A percentile compares a stretch with the other conserved stretches of the same genome.
These are phyloP conservation scores for Nicotiana attenuata DNA, from an alignment of 257 asterid species.

Conservation along the genomic window DNA sequence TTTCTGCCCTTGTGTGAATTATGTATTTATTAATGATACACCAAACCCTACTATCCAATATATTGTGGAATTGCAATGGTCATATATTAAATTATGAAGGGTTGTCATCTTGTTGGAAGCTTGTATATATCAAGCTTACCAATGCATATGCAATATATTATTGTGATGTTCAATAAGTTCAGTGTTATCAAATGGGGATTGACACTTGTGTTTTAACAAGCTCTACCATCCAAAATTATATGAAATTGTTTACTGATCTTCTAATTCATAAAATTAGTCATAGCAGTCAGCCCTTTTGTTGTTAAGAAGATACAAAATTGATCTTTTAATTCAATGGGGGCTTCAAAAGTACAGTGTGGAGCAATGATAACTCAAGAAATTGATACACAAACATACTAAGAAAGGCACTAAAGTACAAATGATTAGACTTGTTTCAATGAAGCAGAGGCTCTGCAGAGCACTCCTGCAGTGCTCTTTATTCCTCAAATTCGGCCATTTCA, in stretches of 20 bases:
- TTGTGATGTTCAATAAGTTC: background rate
- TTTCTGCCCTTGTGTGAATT: background rate
- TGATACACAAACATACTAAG: background rate
- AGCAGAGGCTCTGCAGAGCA: too few relatives aligned
- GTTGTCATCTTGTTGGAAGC: too few relatives aligned
- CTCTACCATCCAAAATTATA: background rate
- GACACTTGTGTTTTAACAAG: background rate
- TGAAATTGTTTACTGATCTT: background rate
- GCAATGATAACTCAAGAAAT: background rate
- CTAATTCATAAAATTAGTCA: background rate
- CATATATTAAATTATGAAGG: too few relatives aligned
- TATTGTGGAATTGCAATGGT: too few relatives aligned
- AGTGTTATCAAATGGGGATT: background rate
- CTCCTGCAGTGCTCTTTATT: background rate
- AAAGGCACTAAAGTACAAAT: background rate
- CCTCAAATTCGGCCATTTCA: slow-evolving; percentile 31
- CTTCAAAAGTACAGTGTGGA: background rate
- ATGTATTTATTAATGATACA: too few relatives aligned
- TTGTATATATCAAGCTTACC: too few relatives aligned
- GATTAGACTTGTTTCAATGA: background rate
- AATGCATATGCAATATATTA: too few relatives aligned
- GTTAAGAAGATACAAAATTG: too few relatives aligned
- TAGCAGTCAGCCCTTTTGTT: background rate
- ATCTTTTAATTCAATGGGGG: too few relatives aligned
- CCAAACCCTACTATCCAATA: too few relatives aligned